Conservation (phyloP, 2,329 filamentous ascomycete genomes). For the Sphaerulina populicola region DNA sequence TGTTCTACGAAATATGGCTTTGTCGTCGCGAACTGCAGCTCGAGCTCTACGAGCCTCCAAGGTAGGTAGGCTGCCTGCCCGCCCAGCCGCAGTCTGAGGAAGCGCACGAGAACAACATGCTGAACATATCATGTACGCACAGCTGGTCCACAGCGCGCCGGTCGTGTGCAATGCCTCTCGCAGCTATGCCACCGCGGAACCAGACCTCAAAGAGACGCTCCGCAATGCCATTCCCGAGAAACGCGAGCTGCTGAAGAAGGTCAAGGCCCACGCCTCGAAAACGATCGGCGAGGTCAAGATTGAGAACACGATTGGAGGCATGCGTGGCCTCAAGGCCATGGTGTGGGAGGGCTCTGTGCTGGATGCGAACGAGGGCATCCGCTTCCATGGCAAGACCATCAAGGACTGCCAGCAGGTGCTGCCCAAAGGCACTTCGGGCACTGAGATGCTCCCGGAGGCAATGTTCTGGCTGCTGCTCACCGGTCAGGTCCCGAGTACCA, state of each 20-base stretch:
- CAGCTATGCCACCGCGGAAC: constrained; percentile 67
- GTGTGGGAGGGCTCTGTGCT: constrained; percentile 97
- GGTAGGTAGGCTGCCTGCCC: constrained; percentile 41
- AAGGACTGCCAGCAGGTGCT: constrained; percentile 93
- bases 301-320: constrained; percentile 87
- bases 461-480: constrained; percentile 99
- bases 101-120: neutral
- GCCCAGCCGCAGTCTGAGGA: neutral
- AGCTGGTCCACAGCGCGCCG: constrained; percentile 25
- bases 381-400: constrained; percentile 95
- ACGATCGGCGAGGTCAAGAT: constrained; percentile 87
- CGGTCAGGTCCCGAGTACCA: constrained; percentile 75
- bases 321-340: constrained; percentile 94
- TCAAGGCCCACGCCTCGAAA: constrained; percentile 77
- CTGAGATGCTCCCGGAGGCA: constrained; percentile 95
- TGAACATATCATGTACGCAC: neutral
- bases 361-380: constrained; percentile 92
- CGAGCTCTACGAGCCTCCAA: constrained; percentile 56
- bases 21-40: constrained; percentile 54
- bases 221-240: constrained; percentile 81
- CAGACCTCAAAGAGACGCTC: constrained; percentile 81
- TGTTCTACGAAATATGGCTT: constrained; percentile 47
- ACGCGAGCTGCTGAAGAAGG: constrained; percentile 84
- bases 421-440: constrained; percentile 83
- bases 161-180: constrained; percentile 34